Evolutionary conservation across 306 rosid genomes (phyloP).

Genomic region (Dalbergia oliveri): DNA sequence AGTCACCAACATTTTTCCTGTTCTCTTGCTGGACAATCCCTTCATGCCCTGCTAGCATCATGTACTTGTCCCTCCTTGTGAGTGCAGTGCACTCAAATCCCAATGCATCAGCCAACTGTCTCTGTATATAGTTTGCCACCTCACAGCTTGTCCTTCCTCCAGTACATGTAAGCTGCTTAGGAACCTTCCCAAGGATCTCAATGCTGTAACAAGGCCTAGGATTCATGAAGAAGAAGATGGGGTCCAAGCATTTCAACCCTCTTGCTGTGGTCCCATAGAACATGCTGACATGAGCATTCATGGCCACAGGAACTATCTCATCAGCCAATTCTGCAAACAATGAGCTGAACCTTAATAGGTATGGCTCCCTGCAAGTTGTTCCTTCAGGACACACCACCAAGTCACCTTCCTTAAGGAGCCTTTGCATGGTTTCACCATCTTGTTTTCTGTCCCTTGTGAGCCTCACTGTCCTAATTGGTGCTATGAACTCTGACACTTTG

Average conservation of each 20-base stretch:
- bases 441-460: conserved; percentile 72
- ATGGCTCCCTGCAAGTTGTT: conserved; percentile 97
- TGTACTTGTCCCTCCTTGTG: conserved; percentile 86
- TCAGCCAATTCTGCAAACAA: conserved; percentile 88
- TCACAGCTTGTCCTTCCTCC: conserved; percentile 77
- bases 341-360: conserved; percentile 84
- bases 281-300: conserved; percentile 72
- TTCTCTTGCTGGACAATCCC: conserved; percentile 64
- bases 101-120: conserved; percentile 69
- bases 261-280: conserved; percentile 97
- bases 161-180: conserved; percentile 65
- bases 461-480: conserved; percentile 72
- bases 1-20: conserved; percentile 22
- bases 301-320: conserved; percentile 89
- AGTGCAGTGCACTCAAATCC: conserved; percentile 87
- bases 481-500: conserved; percentile 67
- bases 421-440: conserved; percentile 80
- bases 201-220: conserved; percentile 73
- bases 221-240: conserved; percentile 87
- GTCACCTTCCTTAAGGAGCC: conserved; percentile 68
- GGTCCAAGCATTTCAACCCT: conserved; percentile 87
- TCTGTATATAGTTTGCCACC: conserved; percentile 87
- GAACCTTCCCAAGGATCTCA: conserved; percentile 72
- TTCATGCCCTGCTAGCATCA: conserved; percentile 96
- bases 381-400: conserved; percentile 98